Evolutionary conservation across 202 grass and related monocot species (phyloP), one percentile per base, ranked within the genome.

Genomic region (Saccharum hybrid): DNA sequence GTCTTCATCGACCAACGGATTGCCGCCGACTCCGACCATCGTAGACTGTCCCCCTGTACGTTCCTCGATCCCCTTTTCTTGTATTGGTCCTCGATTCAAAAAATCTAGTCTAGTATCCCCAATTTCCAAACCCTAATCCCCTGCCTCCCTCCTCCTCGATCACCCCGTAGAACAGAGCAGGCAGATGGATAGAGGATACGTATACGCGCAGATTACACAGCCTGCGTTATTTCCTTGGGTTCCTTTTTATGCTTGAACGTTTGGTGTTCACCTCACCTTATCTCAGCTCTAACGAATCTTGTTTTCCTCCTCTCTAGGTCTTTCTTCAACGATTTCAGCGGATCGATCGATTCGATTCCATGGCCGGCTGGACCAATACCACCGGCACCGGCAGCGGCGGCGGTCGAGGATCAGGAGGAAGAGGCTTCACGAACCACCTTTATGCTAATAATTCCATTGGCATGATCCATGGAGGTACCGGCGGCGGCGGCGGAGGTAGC

Each of bases 351-450:
- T 71, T 71, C 37, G 37, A 34, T 62, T 81, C 52, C 48, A 88
- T 88, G 86, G 86, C 86, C 14, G 86, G 86, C 75, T 88, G 81
- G 81, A 21, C 22, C 7, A 66, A 68, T 79, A 68, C 68, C 68
- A 83, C 68, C 61, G 76, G 57, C 59, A 8, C 26, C 37, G 36
- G 71, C 14, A 10, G 37, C 38, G 57, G 37, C 0, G 57, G 59
- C 23, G 40, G 66, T 0, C 67, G 86, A 16, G 81, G 73, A 13
- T 51, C 63, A 10, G 79, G 85, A 5, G 77, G 71, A 4, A 60
- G 85, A 60, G 74, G 68, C 57, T 74, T 83, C 62, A 2, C 57
- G 21, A 79, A 72, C 61, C 80, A 42, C 38, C 79, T 10, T 5
- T 71, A 62, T 22, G 34, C 28, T 34, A 36, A 36, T 54, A 10